These are phyloP conservation scores for Neurospora sp. DNA, from an alignment of 495 filamentous ascomycete species.

Conservation along the genomic window DNA sequence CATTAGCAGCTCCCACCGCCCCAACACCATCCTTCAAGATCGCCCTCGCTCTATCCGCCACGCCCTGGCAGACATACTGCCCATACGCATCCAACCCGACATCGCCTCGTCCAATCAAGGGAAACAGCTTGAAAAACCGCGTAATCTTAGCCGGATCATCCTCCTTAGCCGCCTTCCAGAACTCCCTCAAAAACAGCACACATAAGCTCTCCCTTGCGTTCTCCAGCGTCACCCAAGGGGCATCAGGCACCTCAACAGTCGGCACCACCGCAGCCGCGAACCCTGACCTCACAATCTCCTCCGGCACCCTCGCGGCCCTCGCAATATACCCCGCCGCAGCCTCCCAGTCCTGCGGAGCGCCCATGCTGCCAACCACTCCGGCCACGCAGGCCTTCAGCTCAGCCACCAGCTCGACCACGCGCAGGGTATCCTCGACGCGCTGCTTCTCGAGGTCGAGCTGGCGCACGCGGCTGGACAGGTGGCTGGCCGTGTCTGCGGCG, in stretches of 20 bases:
- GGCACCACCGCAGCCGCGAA: constrained; percentile 92
- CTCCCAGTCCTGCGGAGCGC: constrained; percentile 97
- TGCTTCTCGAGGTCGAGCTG: constrained; percentile 82
- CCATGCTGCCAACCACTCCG: constrained; percentile 93
- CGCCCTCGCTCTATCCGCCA: constrained; percentile 69
- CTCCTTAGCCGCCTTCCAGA: constrained; percentile 81
- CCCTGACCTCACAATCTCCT: constrained; percentile 65
- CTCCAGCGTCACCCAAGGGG: constrained; percentile 78
- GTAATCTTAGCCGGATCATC: constrained; percentile 81
- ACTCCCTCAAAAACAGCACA: constrained; percentile 82
- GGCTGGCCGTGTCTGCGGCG: constrained; percentile 75
- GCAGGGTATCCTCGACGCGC: constrained; percentile 77
- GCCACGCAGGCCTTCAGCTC: constrained; percentile 94
- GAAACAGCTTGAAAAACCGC: constrained; percentile 95
- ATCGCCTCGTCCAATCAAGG: constrained; percentile 81
- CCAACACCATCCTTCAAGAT: constrained; percentile 54
- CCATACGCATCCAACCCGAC: constrained; percentile 92
- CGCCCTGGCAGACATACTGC: constrained; percentile 86
- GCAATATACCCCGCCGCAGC: constrained; percentile 82
- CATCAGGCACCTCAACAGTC: constrained; percentile 88
- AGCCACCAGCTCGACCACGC: constrained; percentile 89
- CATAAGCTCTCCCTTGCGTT: constrained; percentile 80
- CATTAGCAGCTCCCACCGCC: constrained; percentile 28
- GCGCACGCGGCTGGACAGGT: constrained; percentile 77
- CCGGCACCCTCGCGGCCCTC: constrained; percentile 70